phyloP scores from a whole-genome alignment of 208 protist genomes.

The Crithidia brevicula region DNA sequence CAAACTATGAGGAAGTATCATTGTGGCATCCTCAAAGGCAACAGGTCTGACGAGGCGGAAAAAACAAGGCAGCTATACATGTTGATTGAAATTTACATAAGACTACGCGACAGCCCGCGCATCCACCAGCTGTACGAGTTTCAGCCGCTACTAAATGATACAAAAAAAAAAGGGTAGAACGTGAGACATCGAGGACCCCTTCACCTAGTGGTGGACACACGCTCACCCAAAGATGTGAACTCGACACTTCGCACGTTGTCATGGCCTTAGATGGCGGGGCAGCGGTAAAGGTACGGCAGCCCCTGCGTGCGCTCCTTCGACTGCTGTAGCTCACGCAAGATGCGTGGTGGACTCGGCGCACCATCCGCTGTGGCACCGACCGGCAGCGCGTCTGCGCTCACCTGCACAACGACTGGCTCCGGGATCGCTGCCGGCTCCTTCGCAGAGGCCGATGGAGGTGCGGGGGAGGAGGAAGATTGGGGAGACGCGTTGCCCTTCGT shows the following conservation, averaged over 20 bases:
- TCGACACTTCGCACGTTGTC: no score
- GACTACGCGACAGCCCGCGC: background rate
- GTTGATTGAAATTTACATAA: no score
- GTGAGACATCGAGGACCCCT: constrained; percentile 15
- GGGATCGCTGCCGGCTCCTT: constrained; percentile 26
- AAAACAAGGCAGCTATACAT: background rate
- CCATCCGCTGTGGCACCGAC: constrained; percentile 9
- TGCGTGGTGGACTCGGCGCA: constrained; percentile 12
- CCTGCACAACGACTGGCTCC: constrained; percentile 57
- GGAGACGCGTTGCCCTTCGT: background rate
- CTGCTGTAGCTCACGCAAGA: constrained; percentile 78
- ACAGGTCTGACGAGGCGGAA: no score
- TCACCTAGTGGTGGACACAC: no score
- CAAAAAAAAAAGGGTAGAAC: background rate
- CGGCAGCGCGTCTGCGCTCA: constrained; percentile 48
- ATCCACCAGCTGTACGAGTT: no score
- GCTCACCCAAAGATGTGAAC: no score
- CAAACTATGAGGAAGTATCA: background rate
- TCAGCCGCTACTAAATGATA: no score
- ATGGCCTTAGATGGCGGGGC: constrained; percentile 89
- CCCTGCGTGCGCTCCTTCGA: constrained; percentile 89
- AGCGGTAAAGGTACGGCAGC: constrained; percentile 92
- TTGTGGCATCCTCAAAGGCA: no score
- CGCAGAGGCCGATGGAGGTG: background rate
- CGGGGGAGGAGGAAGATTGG: background rate